Base-by-base conservation (phyloP, 1,284 basidiomycete genomes). In the Gomphus bonarii region DNA sequence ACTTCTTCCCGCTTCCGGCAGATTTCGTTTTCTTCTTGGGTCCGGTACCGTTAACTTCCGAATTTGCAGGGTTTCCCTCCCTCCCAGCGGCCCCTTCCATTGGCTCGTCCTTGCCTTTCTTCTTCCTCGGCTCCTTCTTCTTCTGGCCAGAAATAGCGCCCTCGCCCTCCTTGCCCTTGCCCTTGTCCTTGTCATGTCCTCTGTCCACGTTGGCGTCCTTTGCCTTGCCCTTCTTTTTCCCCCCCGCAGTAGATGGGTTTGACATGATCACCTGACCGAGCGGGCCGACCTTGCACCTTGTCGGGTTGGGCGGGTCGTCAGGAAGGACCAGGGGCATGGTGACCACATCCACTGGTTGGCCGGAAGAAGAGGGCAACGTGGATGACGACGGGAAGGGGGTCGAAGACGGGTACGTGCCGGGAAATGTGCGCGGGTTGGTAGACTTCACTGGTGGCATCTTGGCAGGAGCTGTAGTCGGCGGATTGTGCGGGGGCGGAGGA, bases 271-370 rank as follows among this genome's bases (percentile, higher is more conserved):
- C 79, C 65, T 89, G 85, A 11, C 88, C 88, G 8, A 88, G 69
- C 0, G 88, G 86, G 0, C 86, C 86, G 63, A 89, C 79, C 73
- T 85, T 89, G 48, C 76, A 71, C 60, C 85, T 84, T 1, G 72
- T 67, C 3, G 76, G 64, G 38, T 71, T 69, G 0, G 84, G 82
- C 0, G 68, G 46, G 63, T 91, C 88, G 71, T 91, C 88, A 12
- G 77, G 74, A 3, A 87, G 70, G 2, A 72, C 61, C 28, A 78
- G 60, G 30, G 70, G 66, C 25, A 68, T 66, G 16, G 60, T 60
- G 8, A 64, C 54, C 14, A 38, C 46, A 3, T 22, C 42, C 18
- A 44, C 12, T 12, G 42, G 42, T 44, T 22, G 42, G 20, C 20
- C 42, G 22, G 57, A 55, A 12, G 59, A 42, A 18, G 61, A 52